These are phyloP conservation scores for Pleoardoris graminearum DNA, from an alignment of 2,329 filamentous ascomycete species.

Conservation along the genomic window DNA sequence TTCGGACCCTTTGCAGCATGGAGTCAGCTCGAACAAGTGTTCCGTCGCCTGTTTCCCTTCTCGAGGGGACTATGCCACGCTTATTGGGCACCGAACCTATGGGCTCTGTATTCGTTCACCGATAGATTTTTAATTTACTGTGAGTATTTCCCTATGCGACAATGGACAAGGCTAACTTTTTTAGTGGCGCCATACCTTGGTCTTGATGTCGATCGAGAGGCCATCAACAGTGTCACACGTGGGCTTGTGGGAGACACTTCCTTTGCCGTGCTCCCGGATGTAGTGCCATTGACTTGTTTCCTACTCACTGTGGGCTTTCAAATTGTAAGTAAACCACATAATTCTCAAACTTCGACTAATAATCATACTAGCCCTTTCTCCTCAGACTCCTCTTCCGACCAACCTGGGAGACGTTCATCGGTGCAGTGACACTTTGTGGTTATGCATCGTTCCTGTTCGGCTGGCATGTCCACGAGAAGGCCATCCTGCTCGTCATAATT, in stretches of 20 bases:
- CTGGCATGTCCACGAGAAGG: constrained; percentile 99
- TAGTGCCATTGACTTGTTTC: constrained; percentile 81
- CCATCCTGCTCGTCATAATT: constrained; percentile 89
- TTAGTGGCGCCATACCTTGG: constrained; percentile 80
- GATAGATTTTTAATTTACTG: constrained; percentile 82
- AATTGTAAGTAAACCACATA: constrained; percentile 52
- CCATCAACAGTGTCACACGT: constrained; percentile 85
- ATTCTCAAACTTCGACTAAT: constrained; percentile 8
- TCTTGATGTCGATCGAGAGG: constrained; percentile 70
- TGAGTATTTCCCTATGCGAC: constrained; percentile 50
- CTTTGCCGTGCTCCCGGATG: constrained; percentile 89
- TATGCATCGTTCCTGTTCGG: constrained; percentile 97
- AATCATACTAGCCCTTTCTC: constrained; percentile 54
- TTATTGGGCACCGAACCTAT: constrained; percentile 97
- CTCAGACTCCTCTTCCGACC: constrained; percentile 79
- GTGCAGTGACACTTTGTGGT: constrained; percentile 86
- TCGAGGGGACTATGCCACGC: constrained; percentile 92
- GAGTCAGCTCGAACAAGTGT: constrained; percentile 81
- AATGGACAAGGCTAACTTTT: constrained; percentile 37
- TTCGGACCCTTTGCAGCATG: constrained; percentile 86
- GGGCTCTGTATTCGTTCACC: constrained; percentile 93
- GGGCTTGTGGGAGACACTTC: constrained; percentile 91
- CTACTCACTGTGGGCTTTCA: constrained; percentile 81
- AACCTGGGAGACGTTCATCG: constrained; percentile 87
- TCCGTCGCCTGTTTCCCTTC: constrained; percentile 89